These are phyloP conservation scores for Clarireedia paspali DNA, from an alignment of 2,329 filamentous ascomycete species.

Conservation along the genomic window DNA sequence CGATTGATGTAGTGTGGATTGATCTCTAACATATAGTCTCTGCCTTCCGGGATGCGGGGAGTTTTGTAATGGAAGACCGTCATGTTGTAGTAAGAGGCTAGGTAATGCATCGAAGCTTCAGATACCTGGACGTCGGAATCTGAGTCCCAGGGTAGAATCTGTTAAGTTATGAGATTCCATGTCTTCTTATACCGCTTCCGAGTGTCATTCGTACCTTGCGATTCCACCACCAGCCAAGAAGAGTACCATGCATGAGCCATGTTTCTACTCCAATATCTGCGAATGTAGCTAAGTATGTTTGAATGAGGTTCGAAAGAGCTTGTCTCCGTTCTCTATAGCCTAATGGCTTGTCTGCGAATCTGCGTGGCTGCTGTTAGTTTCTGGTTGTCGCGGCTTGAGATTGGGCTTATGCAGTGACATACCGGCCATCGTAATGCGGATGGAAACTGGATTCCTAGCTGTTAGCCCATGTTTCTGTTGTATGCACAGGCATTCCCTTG, in stretches of 20 bases:
- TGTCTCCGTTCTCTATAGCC: slow-evolving; percentile 34
- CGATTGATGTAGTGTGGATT: slow-evolving; percentile 63
- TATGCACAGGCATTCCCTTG: neutral
- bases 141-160: slow-evolving; percentile 73
- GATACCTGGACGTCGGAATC: slow-evolving; percentile 58
- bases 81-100: slow-evolving; percentile 41
- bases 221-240: slow-evolving; percentile 89
- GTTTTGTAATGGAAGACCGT: slow-evolving; percentile 29
- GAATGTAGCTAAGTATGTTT: slow-evolving; percentile 66
- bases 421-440: slow-evolving; percentile 33
- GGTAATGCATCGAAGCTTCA: slow-evolving; percentile 46
- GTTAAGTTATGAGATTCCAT: neutral
- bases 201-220: slow-evolving; percentile 21
- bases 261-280: slow-evolving; percentile 43
- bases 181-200: neutral
- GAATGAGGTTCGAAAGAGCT: slow-evolving; percentile 62
- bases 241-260: slow-evolving; percentile 68
- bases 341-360: slow-evolving; percentile 35
- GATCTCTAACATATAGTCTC: slow-evolving; percentile 65
- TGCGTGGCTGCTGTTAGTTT: slow-evolving; percentile 5
- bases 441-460: slow-evolving; percentile 27
- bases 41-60: slow-evolving; percentile 29
- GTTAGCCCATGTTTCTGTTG: slow-evolving; percentile 10
- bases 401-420: slow-evolving; percentile 5
- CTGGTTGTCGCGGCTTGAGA: neutral